A percentile compares a stretch with the other conserved stretches of the same genome.
Evolutionary conservation across 768 basidiomycete genomes (phyloP).

Genomic region (Suillus lakei): DNA sequence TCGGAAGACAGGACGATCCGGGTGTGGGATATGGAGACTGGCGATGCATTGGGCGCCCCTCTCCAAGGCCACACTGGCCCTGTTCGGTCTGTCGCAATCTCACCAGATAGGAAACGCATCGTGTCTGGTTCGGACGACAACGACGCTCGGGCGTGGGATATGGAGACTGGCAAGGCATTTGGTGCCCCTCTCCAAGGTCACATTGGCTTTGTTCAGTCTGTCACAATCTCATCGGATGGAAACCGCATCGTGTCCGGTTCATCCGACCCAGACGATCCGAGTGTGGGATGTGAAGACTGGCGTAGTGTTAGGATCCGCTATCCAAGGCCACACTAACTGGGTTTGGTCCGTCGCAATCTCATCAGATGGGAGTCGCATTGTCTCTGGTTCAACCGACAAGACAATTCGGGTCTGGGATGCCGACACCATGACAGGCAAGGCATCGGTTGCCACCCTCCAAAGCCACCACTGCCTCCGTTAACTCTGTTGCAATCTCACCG

Average conservation of each 20-base stretch:
- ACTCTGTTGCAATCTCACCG: no score
- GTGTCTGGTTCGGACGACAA: not conserved
- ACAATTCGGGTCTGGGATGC: constrained; percentile 8
- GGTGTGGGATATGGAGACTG: constrained; percentile 21
- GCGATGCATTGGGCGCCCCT: constrained; percentile 19
- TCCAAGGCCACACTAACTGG: not conserved
- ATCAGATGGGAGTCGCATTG: constrained; percentile 4
- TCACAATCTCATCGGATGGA: constrained; percentile 7
- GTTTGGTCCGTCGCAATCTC: constrained; percentile 2
- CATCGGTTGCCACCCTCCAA: no score
- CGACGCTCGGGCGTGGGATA: constrained; percentile 16
- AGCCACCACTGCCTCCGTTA: no score
- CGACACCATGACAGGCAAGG: no score
- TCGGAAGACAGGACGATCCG: constrained; percentile 14
- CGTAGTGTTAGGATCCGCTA: not conserved
- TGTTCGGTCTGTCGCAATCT: not conserved
- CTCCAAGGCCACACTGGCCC: constrained; percentile 2
- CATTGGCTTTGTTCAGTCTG: not conserved
- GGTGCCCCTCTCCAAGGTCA: not conserved
- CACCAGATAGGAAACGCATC: not conserved
- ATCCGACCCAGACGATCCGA: constrained; percentile 1
- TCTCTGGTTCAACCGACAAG: constrained; percentile 8
- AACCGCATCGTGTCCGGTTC: constrained; percentile 7
- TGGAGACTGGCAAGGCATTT: not conserved
- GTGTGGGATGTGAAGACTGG: constrained; percentile 8